A percentile compares a stretch with the other conserved stretches of the same genome.
Conservation (phyloP, 768 basidiomycete genomes). For the Mycena capillaripes region DNA sequence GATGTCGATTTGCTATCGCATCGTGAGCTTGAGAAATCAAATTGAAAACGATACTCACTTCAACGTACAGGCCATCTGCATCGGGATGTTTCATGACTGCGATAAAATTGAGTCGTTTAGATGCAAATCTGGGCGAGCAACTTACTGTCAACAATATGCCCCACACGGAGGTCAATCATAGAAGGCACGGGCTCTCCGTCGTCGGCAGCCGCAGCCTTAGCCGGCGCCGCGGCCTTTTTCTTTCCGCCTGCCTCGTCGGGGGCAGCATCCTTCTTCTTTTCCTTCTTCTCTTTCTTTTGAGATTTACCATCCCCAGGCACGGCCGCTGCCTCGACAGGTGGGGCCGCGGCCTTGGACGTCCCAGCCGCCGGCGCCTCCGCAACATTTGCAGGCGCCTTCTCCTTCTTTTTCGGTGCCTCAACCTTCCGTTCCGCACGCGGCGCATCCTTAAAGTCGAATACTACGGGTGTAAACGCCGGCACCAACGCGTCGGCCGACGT, state of each 20-base stretch:
- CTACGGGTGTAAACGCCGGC: slow-evolving; percentile 68
- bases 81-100: slow-evolving; percentile 96
- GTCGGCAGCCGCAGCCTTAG: slow-evolving; percentile 63
- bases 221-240: slow-evolving; percentile 54
- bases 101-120: neutral
- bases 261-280: slow-evolving; percentile 66
- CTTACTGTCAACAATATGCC: slow-evolving; percentile 91
- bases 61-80: slow-evolving; percentile 97
- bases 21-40: slow-evolving; percentile 11
- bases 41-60: slow-evolving; percentile 60
- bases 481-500: slow-evolving; percentile 64
- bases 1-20: slow-evolving; percentile 89
- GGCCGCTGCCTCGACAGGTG: slow-evolving; percentile 36
- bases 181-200: slow-evolving; percentile 93
- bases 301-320: slow-evolving; percentile 46
- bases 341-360: slow-evolving; percentile 44
- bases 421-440: slow-evolving; percentile 81
- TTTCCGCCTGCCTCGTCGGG: slow-evolving; percentile 51
- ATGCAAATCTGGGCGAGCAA: slow-evolving; percentile 3
- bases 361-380: slow-evolving; percentile 45
- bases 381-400: slow-evolving; percentile 58
- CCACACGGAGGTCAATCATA: slow-evolving; percentile 97
- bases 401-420: slow-evolving; percentile 84
- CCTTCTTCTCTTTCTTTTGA: slow-evolving; percentile 72
- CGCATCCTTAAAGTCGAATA: slow-evolving; percentile 82